These are phyloP conservation scores for Aspergillus clavatus DNA, from an alignment of 2,329 filamentous ascomycete genomes.

Conservation along the genomic window DNA sequence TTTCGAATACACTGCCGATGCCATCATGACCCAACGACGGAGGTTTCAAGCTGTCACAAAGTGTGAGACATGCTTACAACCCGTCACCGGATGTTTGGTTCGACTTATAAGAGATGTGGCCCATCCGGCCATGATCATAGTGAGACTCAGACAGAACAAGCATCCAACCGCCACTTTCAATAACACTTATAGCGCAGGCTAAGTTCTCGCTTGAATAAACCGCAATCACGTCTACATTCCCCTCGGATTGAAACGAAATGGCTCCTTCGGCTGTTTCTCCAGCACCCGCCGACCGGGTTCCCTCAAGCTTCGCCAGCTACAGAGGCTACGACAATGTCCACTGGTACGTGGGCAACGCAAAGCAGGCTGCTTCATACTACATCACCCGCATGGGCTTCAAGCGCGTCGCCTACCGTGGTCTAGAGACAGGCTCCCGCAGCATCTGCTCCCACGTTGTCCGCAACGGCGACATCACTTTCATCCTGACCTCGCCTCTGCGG, in stretches of 20 bases:
- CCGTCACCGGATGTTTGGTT: not conserved
- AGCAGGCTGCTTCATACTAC: slow-evolving; percentile 89
- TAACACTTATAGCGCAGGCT: not conserved
- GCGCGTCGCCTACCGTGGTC: slow-evolving; percentile 74
- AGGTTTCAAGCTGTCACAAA: not conserved
- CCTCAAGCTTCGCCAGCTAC: slow-evolving; percentile 43
- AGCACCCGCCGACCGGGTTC: slow-evolving; percentile 13
- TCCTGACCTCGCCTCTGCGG: slow-evolving; percentile 48
- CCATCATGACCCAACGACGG: not conserved
- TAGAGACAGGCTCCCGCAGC: slow-evolving; percentile 79
- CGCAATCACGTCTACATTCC: not conserved
- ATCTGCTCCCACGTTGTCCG: slow-evolving; percentile 71
- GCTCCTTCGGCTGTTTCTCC: slow-evolving; percentile 31
- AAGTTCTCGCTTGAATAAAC: not conserved
- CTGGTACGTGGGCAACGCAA: slow-evolving; percentile 96
- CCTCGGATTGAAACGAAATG: slow-evolving; percentile 27
- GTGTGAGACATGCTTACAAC: not conserved
- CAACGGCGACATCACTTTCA: slow-evolving; percentile 41
- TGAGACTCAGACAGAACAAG: not conserved
- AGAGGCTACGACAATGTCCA: slow-evolving; percentile 87
- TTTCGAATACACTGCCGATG: not conserved
- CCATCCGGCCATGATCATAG: not conserved
- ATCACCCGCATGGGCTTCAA: slow-evolving; percentile 81
- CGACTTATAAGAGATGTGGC: not conserved
- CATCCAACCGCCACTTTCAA: not conserved